phyloP scores from a whole-genome alignment of 108 stramenopile species.

The Parietichytrium sp. region DNA sequence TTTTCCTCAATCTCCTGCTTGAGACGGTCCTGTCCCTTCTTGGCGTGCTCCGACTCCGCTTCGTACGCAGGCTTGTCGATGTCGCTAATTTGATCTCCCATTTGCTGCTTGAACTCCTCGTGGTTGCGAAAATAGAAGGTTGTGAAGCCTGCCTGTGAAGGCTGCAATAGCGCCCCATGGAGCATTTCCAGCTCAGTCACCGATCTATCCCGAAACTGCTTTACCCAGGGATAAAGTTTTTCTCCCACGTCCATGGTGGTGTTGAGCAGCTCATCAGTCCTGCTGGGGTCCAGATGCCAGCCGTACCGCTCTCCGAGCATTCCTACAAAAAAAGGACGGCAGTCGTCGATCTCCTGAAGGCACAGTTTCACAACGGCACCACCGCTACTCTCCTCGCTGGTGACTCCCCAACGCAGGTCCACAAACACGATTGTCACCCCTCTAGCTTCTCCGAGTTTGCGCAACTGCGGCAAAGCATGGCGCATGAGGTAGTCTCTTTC shows the following conservation, averaged over 20 bases:
- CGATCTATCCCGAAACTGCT: not conserved
- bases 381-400: conserved; percentile 39
- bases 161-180: not conserved
- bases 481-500: conserved; percentile 42
- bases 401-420: conserved; percentile 45
- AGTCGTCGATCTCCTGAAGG: conserved; percentile 38
- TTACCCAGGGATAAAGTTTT: not conserved
- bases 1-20: not conserved
- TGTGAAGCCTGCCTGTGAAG: not conserved
- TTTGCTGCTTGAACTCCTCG: not conserved
- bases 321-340: conserved; percentile 39
- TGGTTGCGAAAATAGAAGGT: conserved; percentile 30
- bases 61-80: conserved; percentile 14
- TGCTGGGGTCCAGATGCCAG: conserved; percentile 12
- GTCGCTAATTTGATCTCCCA: not conserved
- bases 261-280: not conserved
- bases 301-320: conserved; percentile 42
- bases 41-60: conserved; percentile 4
- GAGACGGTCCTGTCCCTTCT: not conserved
- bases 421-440: conserved; percentile 34
- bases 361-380: conserved; percentile 39
- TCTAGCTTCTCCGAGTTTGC: conserved; percentile 18
- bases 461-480: conserved; percentile 33
- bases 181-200: conserved; percentile 32
- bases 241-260: conserved; percentile 21